Evolutionary conservation across 2,329 filamentous ascomycete genomes (phyloP), one percentile per base, ranked within the genome.

Genomic region (Zasmidium cellare): DNA sequence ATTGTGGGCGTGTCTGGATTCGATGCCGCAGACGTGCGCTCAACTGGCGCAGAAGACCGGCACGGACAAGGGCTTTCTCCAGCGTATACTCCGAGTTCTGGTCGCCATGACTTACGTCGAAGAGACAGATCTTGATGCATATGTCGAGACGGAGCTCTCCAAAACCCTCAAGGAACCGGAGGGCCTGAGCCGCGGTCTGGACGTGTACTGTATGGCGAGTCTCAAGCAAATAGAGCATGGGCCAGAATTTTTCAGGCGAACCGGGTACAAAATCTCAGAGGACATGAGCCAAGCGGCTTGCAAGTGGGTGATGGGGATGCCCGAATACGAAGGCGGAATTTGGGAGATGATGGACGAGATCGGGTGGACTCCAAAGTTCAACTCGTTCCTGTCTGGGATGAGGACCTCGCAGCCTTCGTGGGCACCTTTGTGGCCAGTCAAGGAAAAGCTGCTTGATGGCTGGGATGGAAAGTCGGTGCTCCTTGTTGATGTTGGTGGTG

Each of bases 401-500:
- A 51, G 60, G 18, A 44, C 47, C 20, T 53, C 47, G 5, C 48
- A 49, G 25, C 20, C 23, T 16, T 45, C 58, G 20, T 63, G 58
- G 58, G 49, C 58, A 41, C 46, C 55, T 0, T 12, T 58, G 16
- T 62, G 57, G 38, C 31, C 46, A 3, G 20, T 46, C 5, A 22
- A 23, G 11, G 52, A 56, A 18, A 46, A 18, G 18, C 31, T 61
- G 9, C 20, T 56, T 3, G 23, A 55, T 14, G 57, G 50, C 12
- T 63, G 55, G 55, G 60, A 66, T 49, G 50, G 24, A 12, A 24
- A 51, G 5, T 57, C 46, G 22, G 41, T 53, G 9, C 23, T 68
- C 19, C 45, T 65, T 16, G 66, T 68, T 11, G 67, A 69, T 46
- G 55, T 68, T 2, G 67, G 64, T 11, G 67, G 66, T 7, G 64